These are phyloP conservation scores for Erythrobasidium hasegawianum DNA, from an alignment of 1,284 basidiomycete species.

Conservation along the genomic window DNA sequence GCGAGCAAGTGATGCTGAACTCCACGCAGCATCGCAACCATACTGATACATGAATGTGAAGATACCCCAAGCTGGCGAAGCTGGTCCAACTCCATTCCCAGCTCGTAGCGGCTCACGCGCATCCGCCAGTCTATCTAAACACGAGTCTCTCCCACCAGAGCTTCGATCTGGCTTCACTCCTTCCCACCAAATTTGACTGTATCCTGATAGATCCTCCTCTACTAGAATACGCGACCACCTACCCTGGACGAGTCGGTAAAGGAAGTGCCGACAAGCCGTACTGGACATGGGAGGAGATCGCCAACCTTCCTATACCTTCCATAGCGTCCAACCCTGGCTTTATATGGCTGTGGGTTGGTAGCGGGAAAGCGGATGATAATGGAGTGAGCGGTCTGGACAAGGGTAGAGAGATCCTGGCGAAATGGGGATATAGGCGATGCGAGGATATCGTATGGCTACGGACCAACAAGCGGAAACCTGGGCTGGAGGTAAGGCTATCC, in stretches of 20 bases:
- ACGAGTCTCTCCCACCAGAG: conserved; percentile 16
- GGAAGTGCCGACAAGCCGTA: conserved; percentile 50
- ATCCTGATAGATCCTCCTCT: conserved; percentile 90
- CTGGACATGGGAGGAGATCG: conserved; percentile 78
- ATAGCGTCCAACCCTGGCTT: conserved; percentile 88
- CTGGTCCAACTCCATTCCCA: conserved; percentile 39
- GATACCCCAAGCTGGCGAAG: conserved; percentile 82
- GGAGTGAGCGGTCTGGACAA: conserved; percentile 68
- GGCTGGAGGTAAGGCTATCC: neutral
- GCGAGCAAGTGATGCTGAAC: too few relatives aligned
- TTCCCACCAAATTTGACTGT: conserved; percentile 70
- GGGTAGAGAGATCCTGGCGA: conserved; percentile 81
- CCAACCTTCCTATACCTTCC: conserved; percentile 73
- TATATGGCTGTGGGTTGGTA: conserved; percentile 94
- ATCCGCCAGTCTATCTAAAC: conserved; percentile 65
- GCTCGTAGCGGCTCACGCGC: conserved; percentile 47
- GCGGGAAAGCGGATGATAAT: conserved; percentile 66
- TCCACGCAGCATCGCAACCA: too few relatives aligned
- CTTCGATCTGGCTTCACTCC: conserved; percentile 47
- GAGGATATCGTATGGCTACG: conserved; percentile 98
- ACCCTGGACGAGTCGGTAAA: conserved; percentile 48
- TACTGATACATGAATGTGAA: too few relatives aligned
- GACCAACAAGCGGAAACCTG: conserved; percentile 62
- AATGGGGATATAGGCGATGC: conserved; percentile 91
- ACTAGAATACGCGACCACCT: conserved; percentile 42